These are phyloP conservation scores for Torrubiella hemipterigena DNA, from an alignment of 2,329 filamentous ascomycete genomes.

Conservation along the genomic window DNA sequence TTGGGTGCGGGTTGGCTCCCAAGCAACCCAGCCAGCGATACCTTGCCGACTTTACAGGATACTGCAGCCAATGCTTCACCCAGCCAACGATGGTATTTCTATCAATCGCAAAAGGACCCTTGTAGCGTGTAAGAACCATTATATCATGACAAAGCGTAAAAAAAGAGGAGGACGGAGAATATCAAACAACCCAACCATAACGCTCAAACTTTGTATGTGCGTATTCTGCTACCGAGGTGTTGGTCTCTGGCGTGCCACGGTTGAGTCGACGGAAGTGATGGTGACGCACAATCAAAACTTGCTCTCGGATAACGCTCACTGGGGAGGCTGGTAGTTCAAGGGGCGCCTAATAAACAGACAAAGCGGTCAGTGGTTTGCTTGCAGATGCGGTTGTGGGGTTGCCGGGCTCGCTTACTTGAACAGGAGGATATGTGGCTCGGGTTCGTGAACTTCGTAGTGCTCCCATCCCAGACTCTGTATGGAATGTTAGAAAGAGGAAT, in stretches of 20 bases:
- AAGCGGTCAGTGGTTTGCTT: background rate
- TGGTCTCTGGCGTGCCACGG: too few relatives aligned
- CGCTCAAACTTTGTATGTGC: too few relatives aligned
- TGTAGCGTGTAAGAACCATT: slow-evolving; percentile 11
- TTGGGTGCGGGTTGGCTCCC: background rate
- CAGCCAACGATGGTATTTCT: too few relatives aligned
- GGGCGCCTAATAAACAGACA: slow-evolving; percentile 46
- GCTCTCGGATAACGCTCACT: too few relatives aligned
- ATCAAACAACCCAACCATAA: too few relatives aligned
- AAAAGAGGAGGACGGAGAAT: slow-evolving; percentile 6
- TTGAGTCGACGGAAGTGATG: too few relatives aligned
- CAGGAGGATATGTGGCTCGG: slow-evolving; percentile 92
- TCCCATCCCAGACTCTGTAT: slow-evolving; percentile 91
- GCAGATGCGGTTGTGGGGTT: background rate
- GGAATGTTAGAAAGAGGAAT: background rate
- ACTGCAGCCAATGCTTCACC: too few relatives aligned
- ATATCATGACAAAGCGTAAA: slow-evolving; percentile 11
- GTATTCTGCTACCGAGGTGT: too few relatives aligned
- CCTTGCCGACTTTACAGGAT: too few relatives aligned
- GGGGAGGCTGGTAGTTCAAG: slow-evolving; percentile 71
- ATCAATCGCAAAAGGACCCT: slow-evolving; percentile 8
- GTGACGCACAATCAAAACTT: too few relatives aligned
- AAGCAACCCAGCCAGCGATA: slow-evolving; percentile 1
- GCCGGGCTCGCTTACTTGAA: slow-evolving; percentile 90
- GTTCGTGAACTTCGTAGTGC: slow-evolving; percentile 98